These are phyloP conservation scores for Penicillium concentricum DNA, from an alignment of 2,329 filamentous ascomycete genomes.

Conservation along the genomic window DNA sequence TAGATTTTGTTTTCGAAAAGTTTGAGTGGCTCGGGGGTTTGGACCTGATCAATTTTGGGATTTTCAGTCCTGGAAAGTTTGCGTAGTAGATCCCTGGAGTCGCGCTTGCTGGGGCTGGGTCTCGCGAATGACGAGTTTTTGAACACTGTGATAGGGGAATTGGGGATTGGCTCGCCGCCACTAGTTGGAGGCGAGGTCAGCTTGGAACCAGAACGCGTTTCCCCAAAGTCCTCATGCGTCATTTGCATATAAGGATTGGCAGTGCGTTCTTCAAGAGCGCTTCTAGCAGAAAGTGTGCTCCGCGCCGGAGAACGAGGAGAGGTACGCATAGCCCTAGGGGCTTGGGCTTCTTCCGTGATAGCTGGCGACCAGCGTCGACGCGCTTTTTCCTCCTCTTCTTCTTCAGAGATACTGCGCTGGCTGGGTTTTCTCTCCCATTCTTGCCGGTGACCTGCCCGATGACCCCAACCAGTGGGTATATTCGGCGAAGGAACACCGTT, in stretches of 20 bases:
- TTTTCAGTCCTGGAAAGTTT: slow-evolving; percentile 42
- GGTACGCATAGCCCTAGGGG: slow-evolving; percentile 27
- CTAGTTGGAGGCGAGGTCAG: slow-evolving; percentile 12
- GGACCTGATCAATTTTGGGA: slow-evolving; percentile 30
- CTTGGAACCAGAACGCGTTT: slow-evolving; percentile 14
- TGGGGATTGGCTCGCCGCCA: slow-evolving; percentile 33
- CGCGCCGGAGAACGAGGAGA: slow-evolving; percentile 34
- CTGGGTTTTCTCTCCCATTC: slow-evolving; percentile 39
- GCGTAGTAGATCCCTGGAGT: slow-evolving; percentile 45
- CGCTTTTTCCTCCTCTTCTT: slow-evolving; percentile 14
- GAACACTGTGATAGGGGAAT: slow-evolving; percentile 41
- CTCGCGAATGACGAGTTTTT: slow-evolving; percentile 33
- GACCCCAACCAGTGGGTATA: slow-evolving; percentile 40
- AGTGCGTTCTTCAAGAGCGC: slow-evolving; percentile 22
- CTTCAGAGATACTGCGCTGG: slow-evolving; percentile 19
- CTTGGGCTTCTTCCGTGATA: slow-evolving; percentile 29
- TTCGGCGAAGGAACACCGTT: slow-evolving; percentile 35
- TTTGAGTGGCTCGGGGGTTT: slow-evolving; percentile 38
- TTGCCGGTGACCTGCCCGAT: slow-evolving; percentile 30
- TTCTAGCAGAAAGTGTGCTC: slow-evolving; percentile 22
- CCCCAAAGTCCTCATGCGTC: slow-evolving; percentile 6
- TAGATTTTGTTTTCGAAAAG: slow-evolving; percentile 33
- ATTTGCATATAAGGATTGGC: slow-evolving; percentile 16
- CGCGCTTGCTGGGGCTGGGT: slow-evolving; percentile 31
- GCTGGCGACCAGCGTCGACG: slow-evolving; percentile 15